These are phyloP conservation scores for Lachnellula subtilissima DNA, from an alignment of 2,329 filamentous ascomycete species.

Conservation along the genomic window DNA sequence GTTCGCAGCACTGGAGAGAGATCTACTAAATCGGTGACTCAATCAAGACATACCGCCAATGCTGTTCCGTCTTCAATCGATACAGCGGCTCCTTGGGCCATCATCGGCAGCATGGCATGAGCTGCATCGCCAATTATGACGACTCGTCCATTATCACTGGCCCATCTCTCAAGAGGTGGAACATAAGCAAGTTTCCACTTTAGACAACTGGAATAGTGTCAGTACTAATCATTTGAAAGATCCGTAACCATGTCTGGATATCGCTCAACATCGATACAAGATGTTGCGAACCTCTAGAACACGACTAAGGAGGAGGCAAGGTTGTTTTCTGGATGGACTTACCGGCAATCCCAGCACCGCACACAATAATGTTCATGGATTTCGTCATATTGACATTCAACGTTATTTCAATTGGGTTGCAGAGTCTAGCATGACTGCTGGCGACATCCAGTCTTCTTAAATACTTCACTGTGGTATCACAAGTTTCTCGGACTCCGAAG, in stretches of 20 bases:
- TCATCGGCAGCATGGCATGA: constrained; percentile 56
- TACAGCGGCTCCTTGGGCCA: constrained; percentile 60
- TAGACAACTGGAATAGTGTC: constrained; percentile 40
- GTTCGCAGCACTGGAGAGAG: constrained; percentile 38
- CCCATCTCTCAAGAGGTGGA: constrained; percentile 5
- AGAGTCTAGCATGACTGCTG: background rate
- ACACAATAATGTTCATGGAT: constrained; percentile 3
- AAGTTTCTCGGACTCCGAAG: too few relatives aligned
- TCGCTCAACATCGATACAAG: too few relatives aligned
- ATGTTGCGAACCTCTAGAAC: background rate
- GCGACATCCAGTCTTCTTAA: background rate
- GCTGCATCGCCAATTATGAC: constrained; percentile 50
- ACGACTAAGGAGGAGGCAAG: background rate
- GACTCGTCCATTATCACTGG: constrained; percentile 4
- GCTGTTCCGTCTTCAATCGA: constrained; percentile 63
- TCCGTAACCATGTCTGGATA: background rate
- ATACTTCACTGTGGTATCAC: too few relatives aligned
- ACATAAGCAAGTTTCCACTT: constrained; percentile 61
- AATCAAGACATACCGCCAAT: constrained; percentile 50
- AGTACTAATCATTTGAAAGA: background rate
- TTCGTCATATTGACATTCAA: background rate
- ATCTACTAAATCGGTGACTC: constrained; percentile 39
- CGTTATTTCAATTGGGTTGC: background rate
- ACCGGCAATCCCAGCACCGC: constrained; percentile 1
- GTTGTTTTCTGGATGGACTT: background rate